phyloP scores from a whole-genome alignment of 306 rosid genomes.

The Canavalia ensiformis region DNA sequence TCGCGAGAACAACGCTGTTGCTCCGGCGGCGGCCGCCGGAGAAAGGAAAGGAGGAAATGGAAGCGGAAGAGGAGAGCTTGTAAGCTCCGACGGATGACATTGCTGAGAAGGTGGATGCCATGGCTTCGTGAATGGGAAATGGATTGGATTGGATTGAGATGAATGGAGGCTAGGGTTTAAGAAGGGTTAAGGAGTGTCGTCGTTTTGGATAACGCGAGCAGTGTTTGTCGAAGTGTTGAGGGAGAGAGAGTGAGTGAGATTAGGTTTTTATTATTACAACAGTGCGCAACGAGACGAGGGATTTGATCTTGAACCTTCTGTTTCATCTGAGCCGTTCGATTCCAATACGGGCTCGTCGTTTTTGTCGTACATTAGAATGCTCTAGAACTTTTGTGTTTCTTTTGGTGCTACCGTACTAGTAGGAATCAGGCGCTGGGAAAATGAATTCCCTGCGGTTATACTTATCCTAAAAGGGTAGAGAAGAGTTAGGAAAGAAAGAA shows the following conservation, averaged over 20 bases:
- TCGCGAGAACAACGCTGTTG: slow-evolving; percentile 49
- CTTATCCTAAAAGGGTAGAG: no score
- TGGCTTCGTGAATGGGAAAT: slow-evolving; percentile 32
- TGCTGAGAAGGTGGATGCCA: slow-evolving; percentile 86
- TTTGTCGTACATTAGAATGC: slow-evolving; percentile 49
- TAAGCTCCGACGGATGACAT: slow-evolving; percentile 67
- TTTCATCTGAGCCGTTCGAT: slow-evolving; percentile 52
- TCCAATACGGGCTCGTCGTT: not conserved
- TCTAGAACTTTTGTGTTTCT: slow-evolving; percentile 46
- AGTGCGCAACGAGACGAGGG: not conserved
- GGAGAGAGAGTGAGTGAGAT: not conserved
- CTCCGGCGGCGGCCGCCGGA: slow-evolving; percentile 53
- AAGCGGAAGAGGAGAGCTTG: slow-evolving; percentile 71
- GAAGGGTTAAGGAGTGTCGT: slow-evolving; percentile 5
- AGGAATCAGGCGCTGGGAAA: not conserved
- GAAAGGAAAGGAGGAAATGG: slow-evolving; percentile 69
- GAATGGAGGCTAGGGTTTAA: slow-evolving; percentile 37
- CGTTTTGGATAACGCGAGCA: slow-evolving; percentile 42
- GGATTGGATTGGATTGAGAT: not conserved
- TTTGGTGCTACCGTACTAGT: no score
- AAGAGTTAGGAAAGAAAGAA: no score
- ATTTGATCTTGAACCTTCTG: slow-evolving; percentile 57
- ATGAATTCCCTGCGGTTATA: not conserved
- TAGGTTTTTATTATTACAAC: slow-evolving; percentile 46
- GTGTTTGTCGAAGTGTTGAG: not conserved